phyloP scores from a whole-genome alignment of 1,139 yeast genomes.

The Candida sanyaensis region DNA sequence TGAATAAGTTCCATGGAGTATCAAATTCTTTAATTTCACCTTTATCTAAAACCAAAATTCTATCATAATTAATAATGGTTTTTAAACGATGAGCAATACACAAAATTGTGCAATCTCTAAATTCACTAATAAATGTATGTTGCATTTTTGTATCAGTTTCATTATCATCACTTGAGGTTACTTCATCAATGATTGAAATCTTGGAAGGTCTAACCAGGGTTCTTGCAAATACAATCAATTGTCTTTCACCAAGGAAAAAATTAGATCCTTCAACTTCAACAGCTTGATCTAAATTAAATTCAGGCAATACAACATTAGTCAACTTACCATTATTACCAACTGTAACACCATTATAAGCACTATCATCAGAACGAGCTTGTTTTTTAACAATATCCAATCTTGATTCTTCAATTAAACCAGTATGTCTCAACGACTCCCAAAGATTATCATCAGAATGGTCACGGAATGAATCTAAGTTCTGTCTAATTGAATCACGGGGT shows the following conservation, averaged over 20 bases:
- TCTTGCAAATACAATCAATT: conserved; percentile 43
- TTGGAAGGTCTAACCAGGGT: conserved; percentile 41
- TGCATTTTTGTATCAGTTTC: conserved; percentile 44
- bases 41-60: conserved; percentile 40
- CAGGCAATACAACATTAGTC: conserved; percentile 23
- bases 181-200: conserved; percentile 43
- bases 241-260: conserved; percentile 43
- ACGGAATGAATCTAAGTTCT: conserved; percentile 72
- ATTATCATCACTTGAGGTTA: conserved; percentile 45
- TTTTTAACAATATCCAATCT: conserved; percentile 23
- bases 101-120: conserved; percentile 37
- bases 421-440: conserved; percentile 37
- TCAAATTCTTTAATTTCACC: conserved; percentile 66
- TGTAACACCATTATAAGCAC: background rate
- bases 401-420: conserved; percentile 28
- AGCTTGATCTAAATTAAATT: conserved; percentile 40
- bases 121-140: conserved; percentile 34
- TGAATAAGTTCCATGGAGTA: conserved; percentile 40
- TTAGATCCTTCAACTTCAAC: conserved; percentile 44
- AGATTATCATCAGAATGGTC: conserved; percentile 31
- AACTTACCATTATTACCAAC: conserved; percentile 9
- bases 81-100: conserved; percentile 46
- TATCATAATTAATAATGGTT: conserved; percentile 39
- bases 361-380: conserved; percentile 13
- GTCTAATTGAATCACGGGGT: conserved; percentile 78